These are phyloP conservation scores for Sanghuangporus sanghuang DNA, from an alignment of 1,284 basidiomycete genomes.

Conservation along the genomic window DNA sequence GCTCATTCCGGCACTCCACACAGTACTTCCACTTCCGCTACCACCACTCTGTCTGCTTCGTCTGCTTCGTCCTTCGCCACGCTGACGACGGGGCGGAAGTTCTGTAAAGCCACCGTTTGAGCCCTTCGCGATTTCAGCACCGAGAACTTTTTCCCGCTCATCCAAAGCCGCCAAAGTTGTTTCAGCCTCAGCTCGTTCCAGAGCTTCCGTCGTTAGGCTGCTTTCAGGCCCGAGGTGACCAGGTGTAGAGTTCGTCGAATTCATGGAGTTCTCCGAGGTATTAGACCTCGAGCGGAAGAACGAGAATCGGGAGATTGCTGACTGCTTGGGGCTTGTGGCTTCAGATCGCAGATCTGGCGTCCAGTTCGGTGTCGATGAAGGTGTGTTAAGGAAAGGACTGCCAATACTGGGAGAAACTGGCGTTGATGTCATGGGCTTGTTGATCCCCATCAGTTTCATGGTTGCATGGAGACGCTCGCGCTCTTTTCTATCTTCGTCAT, in stretches of 20 bases:
- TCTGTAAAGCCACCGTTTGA: constrained; percentile 72
- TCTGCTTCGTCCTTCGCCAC: constrained; percentile 47
- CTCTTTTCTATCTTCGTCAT: constrained; percentile 83
- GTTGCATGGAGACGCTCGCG: constrained; percentile 81
- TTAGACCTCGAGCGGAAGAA: constrained; percentile 55
- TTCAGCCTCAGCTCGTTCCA: constrained; percentile 72
- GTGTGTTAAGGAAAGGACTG: constrained; percentile 18
- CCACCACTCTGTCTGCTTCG: constrained; percentile 47
- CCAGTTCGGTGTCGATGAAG: constrained; percentile 26
- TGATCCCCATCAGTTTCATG: constrained; percentile 90
- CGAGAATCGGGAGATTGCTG: constrained; percentile 50
- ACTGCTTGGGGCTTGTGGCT: constrained; percentile 22
- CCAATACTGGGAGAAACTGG: constrained; percentile 34
- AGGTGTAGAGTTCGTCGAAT: constrained; percentile 34
- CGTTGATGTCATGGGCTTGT: constrained; percentile 42
- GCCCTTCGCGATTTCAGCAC: constrained; percentile 72
- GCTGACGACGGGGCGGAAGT: constrained; percentile 42
- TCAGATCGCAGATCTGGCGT: constrained; percentile 25
- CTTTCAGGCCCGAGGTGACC: constrained; percentile 25
- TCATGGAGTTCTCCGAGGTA: constrained; percentile 37
- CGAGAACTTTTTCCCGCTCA: constrained; percentile 65
- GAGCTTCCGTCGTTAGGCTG: constrained; percentile 64
- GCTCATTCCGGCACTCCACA: constrained; percentile 80
- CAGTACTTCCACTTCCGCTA: constrained; percentile 67
- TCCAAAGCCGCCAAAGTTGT: constrained; percentile 68